phyloP scores from a whole-genome alignment of 2,329 filamentous ascomycete species.

The Elsinoe australis region DNA sequence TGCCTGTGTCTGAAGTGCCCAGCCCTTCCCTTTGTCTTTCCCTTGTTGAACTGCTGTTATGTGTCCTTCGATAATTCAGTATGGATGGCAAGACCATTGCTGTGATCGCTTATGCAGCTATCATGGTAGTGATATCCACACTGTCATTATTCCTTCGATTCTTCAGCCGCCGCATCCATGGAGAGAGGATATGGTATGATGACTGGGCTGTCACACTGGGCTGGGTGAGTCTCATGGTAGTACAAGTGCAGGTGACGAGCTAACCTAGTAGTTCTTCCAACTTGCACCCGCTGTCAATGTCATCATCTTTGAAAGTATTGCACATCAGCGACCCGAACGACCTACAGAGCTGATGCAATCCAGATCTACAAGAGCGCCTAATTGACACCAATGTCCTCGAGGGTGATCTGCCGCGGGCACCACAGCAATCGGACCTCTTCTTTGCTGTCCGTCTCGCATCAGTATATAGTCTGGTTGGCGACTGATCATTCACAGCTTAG shows the following conservation, averaged over 20 bases:
- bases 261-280: constrained; percentile 7
- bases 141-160: constrained; percentile 2
- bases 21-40: neutral
- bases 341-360: neutral
- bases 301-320: constrained; percentile 3
- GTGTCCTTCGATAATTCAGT: neutral
- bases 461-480: neutral
- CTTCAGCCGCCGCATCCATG: constrained; percentile 1
- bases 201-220: constrained; percentile 5
- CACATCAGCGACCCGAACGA: neutral
- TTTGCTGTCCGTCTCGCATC: neutral
- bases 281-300: constrained; percentile 12
- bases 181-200: constrained; percentile 9
- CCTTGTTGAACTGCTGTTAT: neutral
- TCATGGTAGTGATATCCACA: neutral
- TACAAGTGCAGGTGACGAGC: neutral
- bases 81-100: neutral
- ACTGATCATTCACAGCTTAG: neutral
- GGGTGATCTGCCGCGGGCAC: constrained; percentile 3
- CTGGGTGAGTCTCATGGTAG: constrained; percentile 8
- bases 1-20: too few relatives aligned
- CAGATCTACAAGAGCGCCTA: neutral
- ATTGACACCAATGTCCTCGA: neutral
- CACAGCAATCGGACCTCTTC: neutral
- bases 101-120: constrained; percentile 3